phyloP scores from a whole-genome alignment of 2,329 filamentous ascomycete species.

The Mariannaea elegans region DNA sequence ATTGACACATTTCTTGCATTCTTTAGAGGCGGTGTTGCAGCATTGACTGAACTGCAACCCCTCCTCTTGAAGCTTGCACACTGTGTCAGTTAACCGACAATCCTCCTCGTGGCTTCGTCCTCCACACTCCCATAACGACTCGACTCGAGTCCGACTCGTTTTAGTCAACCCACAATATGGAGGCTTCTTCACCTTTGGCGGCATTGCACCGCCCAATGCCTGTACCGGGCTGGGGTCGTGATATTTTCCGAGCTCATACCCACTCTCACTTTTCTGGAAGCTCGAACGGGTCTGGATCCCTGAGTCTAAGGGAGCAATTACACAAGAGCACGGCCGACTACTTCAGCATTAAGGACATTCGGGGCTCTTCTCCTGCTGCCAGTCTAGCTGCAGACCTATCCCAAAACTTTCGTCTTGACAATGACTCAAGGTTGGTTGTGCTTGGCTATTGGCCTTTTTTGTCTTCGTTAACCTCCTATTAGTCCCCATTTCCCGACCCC shows the following conservation, averaged over 20 bases:
- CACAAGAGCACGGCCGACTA: conserved; percentile 73
- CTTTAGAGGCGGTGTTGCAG: conserved; percentile 40
- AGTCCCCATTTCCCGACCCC: conserved; percentile 54
- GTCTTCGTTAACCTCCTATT: conserved; percentile 30
- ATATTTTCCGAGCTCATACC: conserved; percentile 62
- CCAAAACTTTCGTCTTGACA: conserved; percentile 96
- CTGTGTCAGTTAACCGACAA: conserved; percentile 40
- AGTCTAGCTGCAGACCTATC: conserved; percentile 94
- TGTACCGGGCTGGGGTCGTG: conserved; percentile 66
- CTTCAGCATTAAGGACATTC: conserved; percentile 80
- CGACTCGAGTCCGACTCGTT: conserved; percentile 20
- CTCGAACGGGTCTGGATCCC: conserved; percentile 68
- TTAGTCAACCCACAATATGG: conserved; percentile 65
- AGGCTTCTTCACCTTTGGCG: conserved; percentile 92
- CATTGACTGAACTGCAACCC: conserved; percentile 46
- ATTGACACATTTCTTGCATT: conserved; percentile 10
- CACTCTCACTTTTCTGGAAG: conserved; percentile 59
- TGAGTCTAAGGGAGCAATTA: conserved; percentile 83
- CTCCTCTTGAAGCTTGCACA: conserved; percentile 28
- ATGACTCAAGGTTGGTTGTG: conserved; percentile 74
- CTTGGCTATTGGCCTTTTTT: not conserved
- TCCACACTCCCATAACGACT: conserved; percentile 29
- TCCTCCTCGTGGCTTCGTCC: conserved; percentile 30
- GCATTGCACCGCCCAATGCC: conserved; percentile 82
- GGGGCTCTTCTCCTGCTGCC: conserved; percentile 88